phyloP scores from a whole-genome alignment of 2,329 filamentous ascomycete genomes.

The Tolypocladium cylindrosporum region DNA sequence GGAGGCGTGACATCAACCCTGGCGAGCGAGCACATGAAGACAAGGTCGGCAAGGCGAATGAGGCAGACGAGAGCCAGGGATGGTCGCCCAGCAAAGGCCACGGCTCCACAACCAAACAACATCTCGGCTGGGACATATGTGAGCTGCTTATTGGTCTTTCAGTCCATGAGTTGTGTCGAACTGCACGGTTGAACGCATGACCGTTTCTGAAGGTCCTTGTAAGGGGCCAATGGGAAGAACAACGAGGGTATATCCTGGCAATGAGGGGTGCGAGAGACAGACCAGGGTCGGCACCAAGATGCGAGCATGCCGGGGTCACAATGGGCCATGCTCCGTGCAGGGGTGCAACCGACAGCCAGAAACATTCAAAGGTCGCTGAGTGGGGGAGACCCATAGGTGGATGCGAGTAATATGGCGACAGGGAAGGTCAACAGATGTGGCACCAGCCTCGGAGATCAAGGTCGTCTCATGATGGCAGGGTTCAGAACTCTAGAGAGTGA shows the following conservation, averaged over 20 bases:
- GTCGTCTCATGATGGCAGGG: slow-evolving; percentile 1
- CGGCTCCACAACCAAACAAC: neutral
- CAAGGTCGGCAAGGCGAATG: neutral
- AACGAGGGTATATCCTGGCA: neutral
- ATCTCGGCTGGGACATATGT: neutral
- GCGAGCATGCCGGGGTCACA: neutral
- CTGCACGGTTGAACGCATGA: slow-evolving; percentile 42
- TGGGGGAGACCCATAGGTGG: neutral
- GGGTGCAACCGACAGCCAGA: neutral
- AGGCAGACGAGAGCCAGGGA: neutral
- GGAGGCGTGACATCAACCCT: neutral
- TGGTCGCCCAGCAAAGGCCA: neutral
- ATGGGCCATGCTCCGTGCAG: neutral
- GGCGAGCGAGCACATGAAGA: neutral
- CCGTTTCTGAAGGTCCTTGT: slow-evolving; percentile 31
- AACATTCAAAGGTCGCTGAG: neutral
- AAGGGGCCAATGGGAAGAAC: slow-evolving; percentile 27
- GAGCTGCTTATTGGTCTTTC: slow-evolving; percentile 6
- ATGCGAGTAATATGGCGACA: neutral
- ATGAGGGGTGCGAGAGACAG: neutral
- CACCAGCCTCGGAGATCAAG: slow-evolving; percentile 1
- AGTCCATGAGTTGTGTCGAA: slow-evolving; percentile 31
- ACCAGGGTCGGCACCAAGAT: neutral
- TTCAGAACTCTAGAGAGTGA: neutral
- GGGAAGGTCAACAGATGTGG: neutral